A percentile compares a stretch with the other conserved stretches of the same genome.
Conservation (phyloP, 768 basidiomycete species). For the Cyclocybe cylindracea region DNA sequence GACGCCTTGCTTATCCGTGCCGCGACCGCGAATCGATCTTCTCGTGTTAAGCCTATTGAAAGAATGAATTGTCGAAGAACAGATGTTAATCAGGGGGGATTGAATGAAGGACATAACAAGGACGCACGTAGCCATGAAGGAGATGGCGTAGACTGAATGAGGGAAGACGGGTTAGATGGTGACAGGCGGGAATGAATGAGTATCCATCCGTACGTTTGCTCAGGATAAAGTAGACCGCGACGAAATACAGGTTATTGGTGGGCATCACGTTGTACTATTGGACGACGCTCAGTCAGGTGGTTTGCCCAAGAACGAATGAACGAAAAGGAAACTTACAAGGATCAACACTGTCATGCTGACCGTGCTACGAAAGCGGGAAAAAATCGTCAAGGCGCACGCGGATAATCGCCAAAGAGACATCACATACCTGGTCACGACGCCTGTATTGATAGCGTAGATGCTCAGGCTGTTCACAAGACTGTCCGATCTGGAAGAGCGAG, state of each 20-base stretch:
- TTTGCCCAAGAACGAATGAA: background rate
- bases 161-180: background rate
- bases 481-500: constrained; percentile 44
- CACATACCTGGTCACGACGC: constrained; percentile 57
- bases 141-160: constrained; percentile 57
- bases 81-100: constrained; percentile 1
- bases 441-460: constrained; percentile 67
- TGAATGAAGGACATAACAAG: background rate
- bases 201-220: constrained; percentile 54
- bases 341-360: constrained; percentile 53
- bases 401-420: background rate
- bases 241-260: constrained; percentile 58
- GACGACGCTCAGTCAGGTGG: constrained; percentile 1
- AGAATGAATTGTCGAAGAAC: background rate
- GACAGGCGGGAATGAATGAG: background rate
- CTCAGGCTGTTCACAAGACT: constrained; percentile 59
- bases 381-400: background rate
- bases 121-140: constrained; percentile 63
- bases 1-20: constrained; percentile 48
- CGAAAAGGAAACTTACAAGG: constrained; percentile 40
- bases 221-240: constrained; percentile 61
- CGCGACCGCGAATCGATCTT: constrained; percentile 50
- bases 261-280: constrained; percentile 58
- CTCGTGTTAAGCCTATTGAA: constrained; percentile 59
- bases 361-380: constrained; percentile 26